Conservation (phyloP, 2,329 filamentous ascomycete species). For the Fusarium sp. region DNA sequence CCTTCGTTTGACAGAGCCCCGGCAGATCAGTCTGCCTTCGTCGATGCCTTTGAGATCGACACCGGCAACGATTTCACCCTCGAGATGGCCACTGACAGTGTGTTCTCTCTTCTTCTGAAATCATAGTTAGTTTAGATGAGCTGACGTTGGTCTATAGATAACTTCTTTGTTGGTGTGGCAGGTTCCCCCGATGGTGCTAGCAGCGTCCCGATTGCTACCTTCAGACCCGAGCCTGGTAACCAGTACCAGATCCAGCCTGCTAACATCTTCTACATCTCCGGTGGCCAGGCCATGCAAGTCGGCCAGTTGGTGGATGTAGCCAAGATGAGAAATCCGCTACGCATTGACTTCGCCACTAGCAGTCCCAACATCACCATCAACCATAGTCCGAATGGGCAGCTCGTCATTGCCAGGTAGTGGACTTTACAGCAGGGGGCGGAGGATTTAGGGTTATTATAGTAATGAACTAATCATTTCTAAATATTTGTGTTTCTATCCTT, state of each 20-base stretch:
- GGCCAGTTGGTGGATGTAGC: not conserved
- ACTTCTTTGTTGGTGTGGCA: not conserved
- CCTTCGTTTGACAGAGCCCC: not conserved
- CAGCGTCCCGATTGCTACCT: not conserved
- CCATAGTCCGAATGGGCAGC: rapidly evolving
- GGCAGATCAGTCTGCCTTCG: not conserved
- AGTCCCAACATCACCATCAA: not conserved
- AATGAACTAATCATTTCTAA: too few relatives aligned
- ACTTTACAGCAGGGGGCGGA: too few relatives aligned
- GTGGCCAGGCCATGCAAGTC: not conserved
- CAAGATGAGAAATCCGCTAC: not conserved
- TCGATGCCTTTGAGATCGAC: not conserved
- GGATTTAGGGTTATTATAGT: too few relatives aligned
- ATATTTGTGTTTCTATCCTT: too few relatives aligned
- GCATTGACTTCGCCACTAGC: not conserved
- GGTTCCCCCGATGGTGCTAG: not conserved
- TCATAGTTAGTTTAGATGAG: too few relatives aligned
- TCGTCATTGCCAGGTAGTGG: not conserved
- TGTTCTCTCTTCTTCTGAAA: rapidly evolving
- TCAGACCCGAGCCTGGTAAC: not conserved
- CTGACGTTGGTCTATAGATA: not conserved
- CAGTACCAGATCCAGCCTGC: not conserved
- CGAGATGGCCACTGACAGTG: not conserved
- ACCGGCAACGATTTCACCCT: not conserved
- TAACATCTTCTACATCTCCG: not conserved